Base-by-base conservation (phyloP, 345 rosid species). In the Pelargonium nanum region DNA sequence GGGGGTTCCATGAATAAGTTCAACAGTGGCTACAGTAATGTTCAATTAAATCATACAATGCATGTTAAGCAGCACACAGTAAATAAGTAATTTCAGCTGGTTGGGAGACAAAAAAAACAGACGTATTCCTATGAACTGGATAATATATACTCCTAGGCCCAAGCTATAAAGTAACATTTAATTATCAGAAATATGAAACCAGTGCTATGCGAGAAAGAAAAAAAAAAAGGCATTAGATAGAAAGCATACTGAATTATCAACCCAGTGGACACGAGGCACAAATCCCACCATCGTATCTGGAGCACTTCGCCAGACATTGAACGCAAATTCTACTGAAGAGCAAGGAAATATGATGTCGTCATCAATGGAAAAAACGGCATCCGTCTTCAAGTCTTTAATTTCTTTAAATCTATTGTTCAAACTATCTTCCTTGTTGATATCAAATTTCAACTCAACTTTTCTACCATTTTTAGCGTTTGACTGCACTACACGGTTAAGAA, bases 291-390 rank as follows among this genome's bases (percentile, higher is more conserved):
- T 89, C 25, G 85, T 68, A 70, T 89, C 79, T 0, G 89, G 85
- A 60, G 97, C 96, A 80, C 91, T 87, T 74, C 64, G 84, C 98
- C 98, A 92, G 62, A 92, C 94, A 68, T 63, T 80, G 64, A 85
- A 92, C 60, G 98, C 98, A 70, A 92, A 83, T 66, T 92, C 87
- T 22, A 92, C 87, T 0, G 91, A 75, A 44, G 85, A 75, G 74
- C 98, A 92, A 63, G 93, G 93, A 77, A 92, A 92, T 68, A 92
- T 81, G 68, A 92, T 23, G 74, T 92, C 97, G 63, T 92, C 98
- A 65, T 92, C 98, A 0, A 92, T 85, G 0, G 98, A 92, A 53
- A 92, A 92, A 61, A 92, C 86, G 5, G 95, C 95, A 65, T 92
- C 96, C 1, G 86, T 76, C 53, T 66, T 77, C 89, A 92, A 77